Base-by-base conservation (phyloP, 176 grass and related monocot species). In the Eremochloa ophiuroides region DNA sequence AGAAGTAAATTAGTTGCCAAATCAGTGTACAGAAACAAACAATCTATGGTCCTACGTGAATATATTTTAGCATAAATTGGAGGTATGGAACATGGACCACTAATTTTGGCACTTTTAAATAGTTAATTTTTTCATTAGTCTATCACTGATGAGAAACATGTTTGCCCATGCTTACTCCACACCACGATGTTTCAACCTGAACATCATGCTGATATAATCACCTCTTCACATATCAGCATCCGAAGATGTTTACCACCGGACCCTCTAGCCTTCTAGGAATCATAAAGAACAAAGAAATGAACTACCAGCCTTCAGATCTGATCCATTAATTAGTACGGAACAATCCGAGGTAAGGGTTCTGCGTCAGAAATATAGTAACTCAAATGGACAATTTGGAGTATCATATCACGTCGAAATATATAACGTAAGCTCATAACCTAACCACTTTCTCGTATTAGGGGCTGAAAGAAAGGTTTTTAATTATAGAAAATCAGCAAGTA, bases 51-150 rank as follows among this genome's bases (percentile, higher is more conserved):
- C 83, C 71, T 85, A 66, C 60, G 26, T 75, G 20, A 69, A 43
- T 64, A 79, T 53, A 76, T 70, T 69, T 63, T 79, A 69, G 22
- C 62, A 50, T 55, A 42, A 46, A 38, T 75, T 77, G 43, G 38
- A 0, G 29, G 26, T 30, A 66, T 48, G 47, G 25, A 26, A 26
- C 88, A 67, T 86, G 83, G 88, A 86, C 88, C 88, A 90, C 83
- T 41, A 59, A 26, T 58, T 58, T 58, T 58, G 55, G 9, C 20
- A 58, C 66, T 82, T 81, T 81, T 81, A 76, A 81, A n/a, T n/a
- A n/a, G n/a, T n/a, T n/a, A n/a, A n/a, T n/a, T n/a, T n/a, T n/a
- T n/a, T n/a, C n/a, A n/a, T n/a, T n/a, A n/a, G n/a, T n/a, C n/a
- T 79, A 74, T 61, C 75, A 80, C 38, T 69, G 75, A 65, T 33